These are phyloP conservation scores for Dothiorella sarmentorum DNA, from an alignment of 2,329 filamentous ascomycete species.

Conservation along the genomic window DNA sequence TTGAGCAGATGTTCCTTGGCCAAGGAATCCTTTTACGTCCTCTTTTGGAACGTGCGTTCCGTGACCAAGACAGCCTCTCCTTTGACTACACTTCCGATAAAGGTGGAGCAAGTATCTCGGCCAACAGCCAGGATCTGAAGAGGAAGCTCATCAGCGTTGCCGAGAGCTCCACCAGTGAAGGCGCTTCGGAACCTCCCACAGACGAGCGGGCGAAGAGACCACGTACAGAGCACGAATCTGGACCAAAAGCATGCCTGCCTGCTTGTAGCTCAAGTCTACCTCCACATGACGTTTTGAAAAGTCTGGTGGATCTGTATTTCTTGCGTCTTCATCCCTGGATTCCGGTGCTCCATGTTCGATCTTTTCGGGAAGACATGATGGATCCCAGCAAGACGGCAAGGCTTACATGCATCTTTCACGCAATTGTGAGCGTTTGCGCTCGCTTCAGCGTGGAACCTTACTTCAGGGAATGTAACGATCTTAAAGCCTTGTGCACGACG, in stretches of 20 bases:
- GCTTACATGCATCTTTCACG: slow-evolving; percentile 26
- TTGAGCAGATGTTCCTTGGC: slow-evolving; percentile 23
- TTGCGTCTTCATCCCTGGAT: slow-evolving; percentile 34
- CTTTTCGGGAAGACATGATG: slow-evolving; percentile 29
- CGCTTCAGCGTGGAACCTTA: slow-evolving; percentile 20
- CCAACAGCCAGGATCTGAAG: slow-evolving; percentile 22
- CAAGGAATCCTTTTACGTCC: slow-evolving; percentile 23
- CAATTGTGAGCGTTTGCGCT: slow-evolving; percentile 26
- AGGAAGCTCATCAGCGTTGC: slow-evolving; percentile 15
- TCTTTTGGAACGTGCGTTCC: slow-evolving; percentile 21
- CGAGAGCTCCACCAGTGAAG: background rate
- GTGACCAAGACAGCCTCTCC: slow-evolving; percentile 18
- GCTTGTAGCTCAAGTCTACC: slow-evolving; percentile 21
- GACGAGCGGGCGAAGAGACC: background rate
- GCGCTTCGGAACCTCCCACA: background rate
- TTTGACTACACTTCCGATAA: slow-evolving; percentile 20
- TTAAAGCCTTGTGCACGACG: background rate
- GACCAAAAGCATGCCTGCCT: background rate
- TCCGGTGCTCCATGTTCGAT: slow-evolving; percentile 31
- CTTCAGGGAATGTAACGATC: slow-evolving; percentile 15
- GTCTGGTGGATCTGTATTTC: slow-evolving; percentile 32
- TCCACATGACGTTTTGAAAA: slow-evolving; percentile 25
- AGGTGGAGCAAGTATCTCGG: slow-evolving; percentile 22
- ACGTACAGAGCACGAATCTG: background rate
- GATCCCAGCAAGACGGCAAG: slow-evolving; percentile 20